Evolutionary conservation across 306 rosid genomes (phyloP), one percentile per base, ranked within the genome.

Genomic region (Glycine latifolia): DNA sequence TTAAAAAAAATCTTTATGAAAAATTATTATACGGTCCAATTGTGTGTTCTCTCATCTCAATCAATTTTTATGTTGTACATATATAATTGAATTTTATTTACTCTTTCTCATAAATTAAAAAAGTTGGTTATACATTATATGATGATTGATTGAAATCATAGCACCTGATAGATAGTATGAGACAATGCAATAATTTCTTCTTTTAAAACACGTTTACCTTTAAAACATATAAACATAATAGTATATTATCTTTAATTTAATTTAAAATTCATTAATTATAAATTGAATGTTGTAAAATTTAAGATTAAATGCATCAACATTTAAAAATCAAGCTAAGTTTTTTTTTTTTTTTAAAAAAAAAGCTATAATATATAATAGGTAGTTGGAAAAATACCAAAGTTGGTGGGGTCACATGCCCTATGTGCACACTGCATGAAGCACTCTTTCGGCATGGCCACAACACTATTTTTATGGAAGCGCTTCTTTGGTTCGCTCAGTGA

Each of bases 371-470:
- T 39, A 66, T 26, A 26, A 26, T 26, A 26, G 31, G 13, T 14
- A 31, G 20, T 66, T 62, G 68, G 39, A 59, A 71, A 73, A 71
- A 60, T 60, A 46, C 3, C 0, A 53, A 41, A 55, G 20, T 31
- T 78, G 78, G 77, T 78, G 81, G 79, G 77, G 72, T 47, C 56
- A 78, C 63, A 17, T 50, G 71, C 44, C 43, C 16, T 37, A 47
- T 26, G 31, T 0, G 59, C 50, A 33, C 72, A 63, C 59, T 71
- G 84, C 65, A 79, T 53, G 70, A 62, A 15, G 66, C 71, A 6
- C 46, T 58, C 82, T 80, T 82, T 81, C n/a, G 82, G 75, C 76
- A 33, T 79, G 75, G 69, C 83, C 80, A 65, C 68, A 61, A 53
- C 35, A 67, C 73, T 26, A 26, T 26, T 50, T 55, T 76, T 50